Evolutionary conservation across 2,329 filamentous ascomycete species (phyloP).

Genomic region (Chrysosporium keratinophilum): DNA sequence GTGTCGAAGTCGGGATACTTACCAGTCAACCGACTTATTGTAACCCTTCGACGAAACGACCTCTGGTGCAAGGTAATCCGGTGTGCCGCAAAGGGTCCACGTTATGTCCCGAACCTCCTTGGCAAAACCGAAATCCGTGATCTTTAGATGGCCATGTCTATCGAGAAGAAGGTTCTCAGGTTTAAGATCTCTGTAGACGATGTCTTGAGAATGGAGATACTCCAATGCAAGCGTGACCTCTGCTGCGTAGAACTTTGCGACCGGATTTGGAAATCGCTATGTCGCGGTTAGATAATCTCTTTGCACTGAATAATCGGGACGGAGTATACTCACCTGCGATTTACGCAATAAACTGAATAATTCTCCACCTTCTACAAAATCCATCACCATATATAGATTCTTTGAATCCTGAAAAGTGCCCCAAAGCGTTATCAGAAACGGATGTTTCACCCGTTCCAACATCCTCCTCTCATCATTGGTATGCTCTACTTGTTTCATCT

Average conservation of each 20-base stretch:
- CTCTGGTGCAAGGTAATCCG: constrained; percentile 93
- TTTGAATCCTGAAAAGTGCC: constrained; percentile 92
- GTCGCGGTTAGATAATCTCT: constrained; percentile 6
- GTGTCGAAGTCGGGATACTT: constrained; percentile 29
- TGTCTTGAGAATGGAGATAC: constrained; percentile 86
- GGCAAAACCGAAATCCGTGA: constrained; percentile 96
- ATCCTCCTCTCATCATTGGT: constrained; percentile 96
- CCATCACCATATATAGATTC: constrained; percentile 99
- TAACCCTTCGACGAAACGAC: constrained; percentile 99
- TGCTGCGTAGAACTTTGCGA: constrained; percentile 97
- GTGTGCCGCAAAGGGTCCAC: constrained; percentile 95
- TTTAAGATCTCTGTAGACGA: constrained; percentile 96
- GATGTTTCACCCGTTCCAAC: constrained; percentile 93
- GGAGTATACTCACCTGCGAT: constrained; percentile 59
- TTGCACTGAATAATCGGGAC: neutral
- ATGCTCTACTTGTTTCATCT: constrained; percentile 99
- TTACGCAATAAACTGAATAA: constrained; percentile 91
- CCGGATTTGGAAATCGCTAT: constrained; percentile 96
- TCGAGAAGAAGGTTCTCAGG: constrained; percentile 88
- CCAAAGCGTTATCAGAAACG: constrained; percentile 95
- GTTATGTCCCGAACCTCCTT: constrained; percentile 98
- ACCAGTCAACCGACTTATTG: constrained; percentile 99
- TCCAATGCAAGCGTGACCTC: constrained; percentile 93
- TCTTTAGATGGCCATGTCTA: constrained; percentile 88
- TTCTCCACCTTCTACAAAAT: constrained; percentile 97